Conservation (phyloP, 2,329 filamentous ascomycete species). For the Aspergillus felis region DNA sequence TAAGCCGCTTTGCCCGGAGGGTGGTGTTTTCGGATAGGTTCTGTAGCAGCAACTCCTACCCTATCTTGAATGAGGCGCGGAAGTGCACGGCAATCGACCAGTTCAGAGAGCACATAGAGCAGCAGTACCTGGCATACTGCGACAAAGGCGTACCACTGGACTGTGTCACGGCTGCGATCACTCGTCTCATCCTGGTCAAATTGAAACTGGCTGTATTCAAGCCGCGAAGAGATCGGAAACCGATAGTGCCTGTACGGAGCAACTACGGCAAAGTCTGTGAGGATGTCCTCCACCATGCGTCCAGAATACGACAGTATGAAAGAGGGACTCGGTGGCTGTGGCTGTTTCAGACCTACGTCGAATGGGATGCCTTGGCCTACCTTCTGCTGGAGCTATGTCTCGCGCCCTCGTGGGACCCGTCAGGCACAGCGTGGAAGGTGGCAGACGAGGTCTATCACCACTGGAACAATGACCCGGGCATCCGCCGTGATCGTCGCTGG, state of each 20-base stretch:
- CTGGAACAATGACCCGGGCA: conserved; percentile 8
- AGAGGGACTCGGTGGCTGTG: conserved; percentile 15
- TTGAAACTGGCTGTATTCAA: conserved; percentile 12
- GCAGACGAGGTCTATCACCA: conserved; percentile 11
- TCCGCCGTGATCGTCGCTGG: conserved; percentile 7
- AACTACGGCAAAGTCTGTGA: conserved; percentile 8
- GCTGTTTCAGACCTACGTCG: conserved; percentile 17
- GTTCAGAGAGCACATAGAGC: conserved; percentile 10
- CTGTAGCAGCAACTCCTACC: conserved; percentile 14
- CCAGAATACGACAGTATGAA: conserved; percentile 10
- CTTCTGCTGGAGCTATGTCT: conserved; percentile 11
- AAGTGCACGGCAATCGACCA: conserved; percentile 16
- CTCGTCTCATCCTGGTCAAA: conserved; percentile 12
- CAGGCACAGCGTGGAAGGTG: conserved; percentile 4
- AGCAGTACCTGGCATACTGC: conserved; percentile 13
- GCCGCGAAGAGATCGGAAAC: conserved; percentile 1
- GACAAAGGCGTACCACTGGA: conserved; percentile 13
- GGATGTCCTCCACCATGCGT: conserved; percentile 15
- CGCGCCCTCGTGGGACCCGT: neutral
- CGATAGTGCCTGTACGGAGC: neutral
- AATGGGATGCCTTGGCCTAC: conserved; percentile 17
- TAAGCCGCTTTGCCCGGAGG: conserved; percentile 16
- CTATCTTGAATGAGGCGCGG: conserved; percentile 4
- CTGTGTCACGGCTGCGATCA: conserved; percentile 9
- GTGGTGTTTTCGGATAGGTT: conserved; percentile 20